Evolutionary conservation across 2,329 filamentous ascomycete genomes (phyloP), one percentile per base, ranked within the genome.

Genomic region (Alternaria burnsii): DNA sequence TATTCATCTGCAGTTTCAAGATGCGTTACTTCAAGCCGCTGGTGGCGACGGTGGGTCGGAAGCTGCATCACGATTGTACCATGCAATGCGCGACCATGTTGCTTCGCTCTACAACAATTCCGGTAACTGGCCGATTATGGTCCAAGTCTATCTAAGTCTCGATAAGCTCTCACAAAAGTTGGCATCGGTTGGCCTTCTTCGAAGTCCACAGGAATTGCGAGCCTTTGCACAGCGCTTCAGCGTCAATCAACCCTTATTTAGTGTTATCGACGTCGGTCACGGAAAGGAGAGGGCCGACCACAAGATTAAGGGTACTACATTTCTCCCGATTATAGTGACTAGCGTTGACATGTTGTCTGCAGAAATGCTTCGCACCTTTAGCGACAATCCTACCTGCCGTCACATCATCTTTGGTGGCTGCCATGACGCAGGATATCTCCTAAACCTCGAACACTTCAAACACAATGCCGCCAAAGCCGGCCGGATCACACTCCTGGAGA

Each of bases 341-440:
- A 8, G 9, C 53, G n/a, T 62, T 73, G 18, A 73, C 34, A 6
- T 18, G 12, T 10, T 2, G 8, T 12, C 2, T 28, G 18, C 65
- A 74, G 81, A 83, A 74, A 82, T 79, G 65, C 76, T 83, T 52
- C 77, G 81, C 44, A 76, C 82, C 3, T 83, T 81, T 71, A 73
- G 82, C 61, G 75, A 78, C 42, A 83, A 82, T 57, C 72, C 78
- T 16, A 81, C 82, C 41, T 82, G 80, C 71, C 80, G 79, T 59
- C 80, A 82, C 58, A 79, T 83, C 66, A 77, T 83, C 64, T 83
- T 84, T 61, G 81, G 80, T 20, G 81, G 81, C 8, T 82, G 80
- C 61, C 80, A 82, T 57, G 82, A 84, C 67, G 79, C 80, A 43
- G 82, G 81, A 32, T 83, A 81, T 59, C 74, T 83, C 32, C 74